Evolutionary conservation across 768 basidiomycete genomes (phyloP).

Genomic region (Termitomyces sp.): DNA sequence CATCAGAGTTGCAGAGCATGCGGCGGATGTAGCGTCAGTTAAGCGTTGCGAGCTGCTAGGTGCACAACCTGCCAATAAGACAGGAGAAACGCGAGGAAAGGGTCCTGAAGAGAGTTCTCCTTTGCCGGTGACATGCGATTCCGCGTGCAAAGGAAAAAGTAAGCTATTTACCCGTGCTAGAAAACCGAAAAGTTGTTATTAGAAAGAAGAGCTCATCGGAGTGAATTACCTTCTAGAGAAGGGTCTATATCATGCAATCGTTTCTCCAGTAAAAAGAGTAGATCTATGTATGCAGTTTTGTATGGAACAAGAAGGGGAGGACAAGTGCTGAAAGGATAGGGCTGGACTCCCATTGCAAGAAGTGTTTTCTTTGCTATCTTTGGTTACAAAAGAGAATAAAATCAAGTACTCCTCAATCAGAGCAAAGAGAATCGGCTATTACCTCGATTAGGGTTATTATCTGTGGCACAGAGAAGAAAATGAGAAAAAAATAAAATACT

Average conservation of each 20-base stretch:
- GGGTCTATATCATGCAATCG: slow-evolving; percentile 30
- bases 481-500: slow-evolving; percentile 1
- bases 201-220: slow-evolving; percentile 5
- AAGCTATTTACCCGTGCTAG: slow-evolving; percentile 31
- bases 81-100: background rate
- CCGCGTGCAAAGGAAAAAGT: slow-evolving; percentile 32
- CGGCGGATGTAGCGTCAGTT: slow-evolving; percentile 12
- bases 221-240: slow-evolving; percentile 30
- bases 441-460: slow-evolving; percentile 53
- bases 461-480: slow-evolving; percentile 26
- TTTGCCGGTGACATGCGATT: slow-evolving; percentile 22
- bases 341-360: slow-evolving; percentile 34
- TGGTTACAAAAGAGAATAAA: background rate
- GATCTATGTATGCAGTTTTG: slow-evolving; percentile 48
- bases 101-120: slow-evolving; percentile 11
- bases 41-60: slow-evolving; percentile 11
- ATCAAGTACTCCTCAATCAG: slow-evolving; percentile 10
- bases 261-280: slow-evolving; percentile 40
- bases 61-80: background rate
- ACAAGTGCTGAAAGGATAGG: slow-evolving; percentile 47
- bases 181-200: background rate
- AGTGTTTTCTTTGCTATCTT: slow-evolving; percentile 50
- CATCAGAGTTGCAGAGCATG: slow-evolving; percentile 27
- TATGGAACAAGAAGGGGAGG: slow-evolving; percentile 32
- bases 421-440: slow-evolving; percentile 16